These are phyloP conservation scores for Cucurbita moschata DNA, from an alignment of 306 rosid genomes.

Conservation along the genomic window DNA sequence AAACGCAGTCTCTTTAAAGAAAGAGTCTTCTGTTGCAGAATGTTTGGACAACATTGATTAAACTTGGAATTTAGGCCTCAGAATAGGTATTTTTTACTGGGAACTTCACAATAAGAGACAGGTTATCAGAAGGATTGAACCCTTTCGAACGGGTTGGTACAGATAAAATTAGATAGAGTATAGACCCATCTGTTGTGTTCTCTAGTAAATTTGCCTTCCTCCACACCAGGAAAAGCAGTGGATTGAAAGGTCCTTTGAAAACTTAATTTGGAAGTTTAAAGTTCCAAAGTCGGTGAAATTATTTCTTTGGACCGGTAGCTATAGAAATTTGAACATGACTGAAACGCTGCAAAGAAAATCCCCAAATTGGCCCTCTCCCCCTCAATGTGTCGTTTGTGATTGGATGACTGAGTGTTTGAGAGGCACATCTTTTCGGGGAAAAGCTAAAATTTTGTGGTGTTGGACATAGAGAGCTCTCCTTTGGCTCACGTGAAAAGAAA, in stretches of 20 bases:
- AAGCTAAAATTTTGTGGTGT: no score
- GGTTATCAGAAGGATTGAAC: neutral
- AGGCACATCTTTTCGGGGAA: no score
- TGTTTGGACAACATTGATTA: neutral
- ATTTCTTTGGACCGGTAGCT: no score
- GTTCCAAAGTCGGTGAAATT: neutral
- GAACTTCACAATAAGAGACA: neutral
- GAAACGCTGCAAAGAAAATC: no score
- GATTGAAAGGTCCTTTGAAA: neutral
- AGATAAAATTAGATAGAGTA: no score
- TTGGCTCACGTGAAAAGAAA: no score
- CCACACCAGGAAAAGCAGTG: neutral
- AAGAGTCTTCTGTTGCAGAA: neutral
- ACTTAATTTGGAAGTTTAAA: neutral
- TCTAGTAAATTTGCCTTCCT: neutral
- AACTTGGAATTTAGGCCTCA: neutral
- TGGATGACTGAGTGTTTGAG: no score
- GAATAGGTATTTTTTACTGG: neutral
- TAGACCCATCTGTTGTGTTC: neutral
- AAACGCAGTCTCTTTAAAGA: neutral
- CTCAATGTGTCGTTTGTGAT: no score
- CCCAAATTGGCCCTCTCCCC: no score
- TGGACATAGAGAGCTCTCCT: no score
- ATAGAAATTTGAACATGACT: no score
- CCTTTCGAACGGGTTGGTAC: neutral